Percentiles rank a stretch among this genome's conserved stretches.
These are phyloP conservation scores for Solanum peruvianum DNA, from an alignment of 257 asterid genomes.

Conservation along the genomic window DNA sequence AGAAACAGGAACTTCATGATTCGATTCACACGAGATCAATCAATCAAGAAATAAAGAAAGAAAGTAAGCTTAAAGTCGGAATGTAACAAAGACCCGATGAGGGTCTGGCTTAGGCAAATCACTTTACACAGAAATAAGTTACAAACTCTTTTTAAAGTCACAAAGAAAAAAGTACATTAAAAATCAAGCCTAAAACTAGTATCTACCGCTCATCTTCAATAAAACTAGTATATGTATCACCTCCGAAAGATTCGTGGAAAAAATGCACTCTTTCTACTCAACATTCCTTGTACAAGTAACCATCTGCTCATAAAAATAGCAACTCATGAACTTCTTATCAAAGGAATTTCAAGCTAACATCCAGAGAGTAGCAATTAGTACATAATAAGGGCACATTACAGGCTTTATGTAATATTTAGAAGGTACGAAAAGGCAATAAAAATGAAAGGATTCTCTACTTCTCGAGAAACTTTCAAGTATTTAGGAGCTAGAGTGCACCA, in stretches of 20 bases:
- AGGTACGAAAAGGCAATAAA: background rate
- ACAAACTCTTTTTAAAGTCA: background rate
- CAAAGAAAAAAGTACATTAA: background rate
- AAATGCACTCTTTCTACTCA: slow-evolving; percentile 8
- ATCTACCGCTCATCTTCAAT: background rate
- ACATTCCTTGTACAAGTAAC: slow-evolving; percentile 7
- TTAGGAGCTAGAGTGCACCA: background rate
- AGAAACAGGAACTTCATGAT: background rate
- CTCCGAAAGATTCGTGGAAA: background rate
- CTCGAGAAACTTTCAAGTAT: background rate
- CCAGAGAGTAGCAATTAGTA: background rate
- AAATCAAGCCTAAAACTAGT: background rate
- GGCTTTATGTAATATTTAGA: background rate
- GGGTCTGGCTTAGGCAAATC: background rate
- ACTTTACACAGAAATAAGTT: background rate
- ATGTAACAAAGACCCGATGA: background rate
- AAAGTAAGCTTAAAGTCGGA: background rate
- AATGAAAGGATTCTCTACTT: background rate
- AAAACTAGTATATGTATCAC: background rate
- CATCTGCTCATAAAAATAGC: slow-evolving; percentile 12
- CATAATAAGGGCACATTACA: background rate
- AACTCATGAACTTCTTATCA: background rate
- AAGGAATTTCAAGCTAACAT: background rate
- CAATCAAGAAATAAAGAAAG: background rate
- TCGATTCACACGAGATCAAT: background rate